Conservation (phyloP, 2,329 filamentous ascomycete genomes). For the Thelonectria olida region DNA sequence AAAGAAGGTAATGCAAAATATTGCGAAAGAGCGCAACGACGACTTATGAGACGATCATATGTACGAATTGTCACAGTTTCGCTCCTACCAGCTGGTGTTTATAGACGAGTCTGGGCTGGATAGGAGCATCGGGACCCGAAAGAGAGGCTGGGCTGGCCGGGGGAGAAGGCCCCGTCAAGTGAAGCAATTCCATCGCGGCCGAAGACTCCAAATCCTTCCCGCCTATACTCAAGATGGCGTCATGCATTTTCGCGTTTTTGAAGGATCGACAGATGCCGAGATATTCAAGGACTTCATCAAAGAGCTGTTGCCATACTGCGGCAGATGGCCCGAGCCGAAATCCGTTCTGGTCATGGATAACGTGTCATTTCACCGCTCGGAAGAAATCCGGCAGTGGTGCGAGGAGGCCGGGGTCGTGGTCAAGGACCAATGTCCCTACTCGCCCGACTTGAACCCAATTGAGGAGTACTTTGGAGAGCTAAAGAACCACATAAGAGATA, state of each 20-base stretch:
- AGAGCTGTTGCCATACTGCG: constrained; percentile 39
- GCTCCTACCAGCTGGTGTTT: constrained; percentile 47
- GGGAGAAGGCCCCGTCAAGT: constrained; percentile 39
- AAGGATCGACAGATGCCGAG: constrained; percentile 39
- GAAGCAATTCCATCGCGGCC: constrained; percentile 31
- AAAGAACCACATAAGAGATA: constrained; percentile 30
- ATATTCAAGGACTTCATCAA: constrained; percentile 44
- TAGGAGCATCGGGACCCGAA: constrained; percentile 43
- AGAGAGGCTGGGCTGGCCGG: constrained; percentile 45
- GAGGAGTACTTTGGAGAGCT: constrained; percentile 35
- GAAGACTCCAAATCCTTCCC: constrained; percentile 37
- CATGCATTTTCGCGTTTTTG: constrained; percentile 37
- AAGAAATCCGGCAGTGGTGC: constrained; percentile 41
- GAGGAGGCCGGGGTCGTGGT: constrained; percentile 27
- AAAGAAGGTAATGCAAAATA: no score
- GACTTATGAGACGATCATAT: no score
- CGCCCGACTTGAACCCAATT: constrained; percentile 37
- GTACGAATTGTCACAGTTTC: no score
- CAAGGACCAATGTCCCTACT: constrained; percentile 30
- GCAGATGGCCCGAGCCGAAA: constrained; percentile 44
- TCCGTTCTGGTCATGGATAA: constrained; percentile 50
- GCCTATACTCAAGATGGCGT: constrained; percentile 42
- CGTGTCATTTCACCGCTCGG: constrained; percentile 42
- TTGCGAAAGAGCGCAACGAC: no score
- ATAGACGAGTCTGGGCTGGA: constrained; percentile 49